These are phyloP conservation scores for Psilocybe azurescens DNA, from an alignment of 768 basidiomycete species.

Conservation along the genomic window DNA sequence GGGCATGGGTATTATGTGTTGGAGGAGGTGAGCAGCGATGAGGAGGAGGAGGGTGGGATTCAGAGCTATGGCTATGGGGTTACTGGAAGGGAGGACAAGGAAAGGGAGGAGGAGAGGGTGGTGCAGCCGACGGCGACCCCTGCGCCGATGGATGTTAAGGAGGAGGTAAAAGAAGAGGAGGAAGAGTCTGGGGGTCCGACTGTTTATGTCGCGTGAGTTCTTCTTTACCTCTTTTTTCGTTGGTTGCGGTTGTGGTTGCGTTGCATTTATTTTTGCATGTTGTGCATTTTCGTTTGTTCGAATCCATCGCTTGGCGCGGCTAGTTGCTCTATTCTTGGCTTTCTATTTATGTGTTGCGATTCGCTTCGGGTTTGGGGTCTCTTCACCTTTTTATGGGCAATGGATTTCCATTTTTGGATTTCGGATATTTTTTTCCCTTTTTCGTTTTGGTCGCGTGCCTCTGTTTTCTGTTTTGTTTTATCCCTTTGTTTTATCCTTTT, in stretches of 20 bases:
- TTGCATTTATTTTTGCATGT: no score
- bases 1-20: conserved; percentile 33
- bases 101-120: conserved; percentile 9
- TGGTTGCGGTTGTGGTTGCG: not conserved
- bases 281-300: no score
- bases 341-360: no score
- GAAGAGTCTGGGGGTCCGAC: conserved; percentile 37
- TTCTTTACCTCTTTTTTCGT: conserved; percentile 24
- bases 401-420: not conserved
- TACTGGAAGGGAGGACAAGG: conserved; percentile 1
- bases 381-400: not conserved
- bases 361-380: no score
- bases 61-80: not conserved
- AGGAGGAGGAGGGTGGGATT: conserved; percentile 21
- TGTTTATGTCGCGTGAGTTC: conserved; percentile 85
- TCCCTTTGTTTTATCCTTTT: not conserved
- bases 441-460: not conserved
- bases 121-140: not conserved
- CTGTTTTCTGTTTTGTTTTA: not conserved
- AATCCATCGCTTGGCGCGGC: no score
- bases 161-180: not conserved
- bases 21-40: conserved; percentile 30
- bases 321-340: no score
- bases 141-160: not conserved
- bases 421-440: not conserved